Base-by-base conservation (phyloP, 2,329 filamentous ascomycete species). In the Amauroascus niger region DNA sequence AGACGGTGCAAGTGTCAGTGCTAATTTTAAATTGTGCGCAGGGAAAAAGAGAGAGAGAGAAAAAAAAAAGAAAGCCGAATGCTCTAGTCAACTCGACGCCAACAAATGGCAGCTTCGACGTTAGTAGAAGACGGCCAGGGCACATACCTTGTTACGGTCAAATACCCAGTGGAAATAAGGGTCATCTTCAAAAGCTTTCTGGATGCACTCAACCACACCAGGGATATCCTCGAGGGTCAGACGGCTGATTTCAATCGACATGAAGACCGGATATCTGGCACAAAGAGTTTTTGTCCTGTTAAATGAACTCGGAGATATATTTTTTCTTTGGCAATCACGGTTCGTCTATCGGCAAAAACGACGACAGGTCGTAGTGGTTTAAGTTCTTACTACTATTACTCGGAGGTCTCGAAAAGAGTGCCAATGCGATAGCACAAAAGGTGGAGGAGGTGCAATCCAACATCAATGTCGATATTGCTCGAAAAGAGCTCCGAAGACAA, bases 151-250 rank as follows among this genome's bases (percentile, higher is more conserved):
- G 28, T 71, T 67, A 41, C 74, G 72, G 61, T 84, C 79, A 56
- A 80, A 86, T 6, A 82, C 75, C 82, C 82, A 86, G 18, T 71
- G 69, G 60, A 81, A 82, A 62, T 85, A 86, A 0, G 83, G 83
- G 61, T 86, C 83, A 9, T 81, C 74, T 5, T 75, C 77, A 63
- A 86, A 86, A 0, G 82, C 82, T 60, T 78, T 72, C 62, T 87
- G 83, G 46, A 86, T 81, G 43, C 80, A 83, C 37, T 78, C 75
- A 49, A 86, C 78, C 20, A 80, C 81, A 6, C 77, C 79, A 24
- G 81, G 76, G 50, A 86, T 84, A 59, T 86, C 83, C 47, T 66
- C 63, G 59, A 79, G 73, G 1, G 73, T 74, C 61, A 86, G 75
- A 7, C 71, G 74, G 3, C 74, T 69, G 54, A 86, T 76, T 57